Conservation (phyloP, 768 basidiomycete genomes). For the Amanita rubescens region DNA sequence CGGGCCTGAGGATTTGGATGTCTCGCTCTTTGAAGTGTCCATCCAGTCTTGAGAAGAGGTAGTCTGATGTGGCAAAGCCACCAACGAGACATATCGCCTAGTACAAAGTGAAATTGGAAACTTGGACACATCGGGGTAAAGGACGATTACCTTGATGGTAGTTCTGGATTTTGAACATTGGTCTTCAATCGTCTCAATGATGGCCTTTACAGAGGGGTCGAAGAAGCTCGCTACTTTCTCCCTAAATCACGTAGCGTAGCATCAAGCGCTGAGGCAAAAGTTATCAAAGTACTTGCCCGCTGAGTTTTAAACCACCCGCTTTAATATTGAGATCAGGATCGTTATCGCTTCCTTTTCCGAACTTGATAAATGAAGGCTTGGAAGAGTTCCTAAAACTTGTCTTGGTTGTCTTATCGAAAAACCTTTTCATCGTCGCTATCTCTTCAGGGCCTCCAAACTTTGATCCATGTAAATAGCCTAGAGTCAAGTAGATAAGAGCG, state of each 20-base stretch:
- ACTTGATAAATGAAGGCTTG: slow-evolving; percentile 39
- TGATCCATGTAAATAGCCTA: background rate
- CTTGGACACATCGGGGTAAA: background rate
- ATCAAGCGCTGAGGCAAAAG: slow-evolving; percentile 14
- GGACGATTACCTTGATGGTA: slow-evolving; percentile 7
- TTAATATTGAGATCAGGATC: slow-evolving; percentile 33
- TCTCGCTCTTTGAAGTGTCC: slow-evolving; percentile 24
- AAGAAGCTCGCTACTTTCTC: slow-evolving; percentile 3
- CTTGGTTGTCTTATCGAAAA: slow-evolving; percentile 44
- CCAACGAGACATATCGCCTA: slow-evolving; percentile 44
- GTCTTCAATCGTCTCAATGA: background rate
- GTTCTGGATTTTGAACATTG: background rate
- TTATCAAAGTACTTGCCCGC: background rate
- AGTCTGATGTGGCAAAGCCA: slow-evolving; percentile 45
- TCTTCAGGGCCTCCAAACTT: slow-evolving; percentile 26
- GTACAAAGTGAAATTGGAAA: background rate
- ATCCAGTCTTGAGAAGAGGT: slow-evolving; percentile 36
- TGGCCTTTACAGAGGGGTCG: slow-evolving; percentile 2
- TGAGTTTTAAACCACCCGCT: slow-evolving; percentile 27
- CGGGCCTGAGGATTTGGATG: slow-evolving; percentile 34
- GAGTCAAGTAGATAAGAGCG: background rate
- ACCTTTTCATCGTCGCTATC: slow-evolving; percentile 24
- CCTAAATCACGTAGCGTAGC: slow-evolving; percentile 12
- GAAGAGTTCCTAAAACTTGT: slow-evolving; percentile 24
- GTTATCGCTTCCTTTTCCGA: slow-evolving; percentile 35